Conservation (phyloP, 352 stramenopile species). For the Globisporangium mamillatum region DNA sequence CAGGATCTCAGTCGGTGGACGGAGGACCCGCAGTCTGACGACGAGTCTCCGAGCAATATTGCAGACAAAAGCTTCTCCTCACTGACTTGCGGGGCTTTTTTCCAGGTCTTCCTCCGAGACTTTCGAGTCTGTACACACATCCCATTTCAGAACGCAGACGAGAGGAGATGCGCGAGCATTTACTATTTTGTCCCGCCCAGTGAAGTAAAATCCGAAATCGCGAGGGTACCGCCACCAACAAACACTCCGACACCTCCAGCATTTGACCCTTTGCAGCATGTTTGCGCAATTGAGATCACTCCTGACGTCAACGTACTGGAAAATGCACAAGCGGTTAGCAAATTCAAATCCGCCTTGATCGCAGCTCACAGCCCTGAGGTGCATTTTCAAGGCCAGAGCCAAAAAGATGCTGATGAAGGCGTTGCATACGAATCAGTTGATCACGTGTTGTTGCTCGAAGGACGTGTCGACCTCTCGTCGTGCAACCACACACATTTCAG, state of each 20-base stretch:
- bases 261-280: conserved; percentile 34
- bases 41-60: not conserved
- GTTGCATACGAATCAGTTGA: conserved; percentile 1
- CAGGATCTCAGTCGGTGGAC: conserved; percentile 46
- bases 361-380: not conserved
- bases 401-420: not conserved
- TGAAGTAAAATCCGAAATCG: not conserved
- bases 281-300: conserved; percentile 34
- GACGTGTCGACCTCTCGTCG: not conserved
- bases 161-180: conserved; percentile 11
- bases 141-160: conserved; percentile 10
- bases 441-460: conserved; percentile 15
- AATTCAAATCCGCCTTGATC: not conserved
- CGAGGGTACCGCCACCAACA: not conserved
- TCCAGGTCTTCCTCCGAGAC: conserved; percentile 30
- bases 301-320: conserved; percentile 17
- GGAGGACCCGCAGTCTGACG: conserved; percentile 1
- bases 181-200: conserved; percentile 32
- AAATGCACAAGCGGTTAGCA: not conserved
- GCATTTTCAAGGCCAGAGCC: not conserved
- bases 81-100: conserved; percentile 27
- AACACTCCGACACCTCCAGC: not conserved
- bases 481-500: not conserved
- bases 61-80: not conserved
- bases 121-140: conserved; percentile 21